Percentiles rank a stretch among this genome's conserved stretches.
phyloP scores from a whole-genome alignment of 1,284 basidiomycete genomes.

The Mycocalia duriaeana region DNA sequence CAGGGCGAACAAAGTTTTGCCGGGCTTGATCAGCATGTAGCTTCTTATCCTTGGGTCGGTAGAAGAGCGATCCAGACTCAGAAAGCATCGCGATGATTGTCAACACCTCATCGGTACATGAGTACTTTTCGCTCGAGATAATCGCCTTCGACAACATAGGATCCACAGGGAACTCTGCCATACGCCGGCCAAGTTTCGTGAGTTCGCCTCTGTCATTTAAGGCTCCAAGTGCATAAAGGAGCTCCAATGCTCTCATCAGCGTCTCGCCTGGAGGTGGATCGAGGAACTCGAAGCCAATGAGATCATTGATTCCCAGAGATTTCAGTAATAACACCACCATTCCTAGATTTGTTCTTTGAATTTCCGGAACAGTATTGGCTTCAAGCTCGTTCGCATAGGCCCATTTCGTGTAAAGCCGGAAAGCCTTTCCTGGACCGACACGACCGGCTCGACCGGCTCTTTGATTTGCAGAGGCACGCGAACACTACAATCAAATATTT shows the following conservation, averaged over 20 bases:
- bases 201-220: slow-evolving; percentile 95
- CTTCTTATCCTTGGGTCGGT: slow-evolving; percentile 96
- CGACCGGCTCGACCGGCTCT: slow-evolving; percentile 95
- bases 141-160: slow-evolving; percentile 97
- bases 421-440: slow-evolving; percentile 97
- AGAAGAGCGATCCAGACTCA: slow-evolving; percentile 92
- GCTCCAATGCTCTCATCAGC: slow-evolving; percentile 90
- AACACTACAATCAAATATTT: slow-evolving; percentile 61
- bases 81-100: slow-evolving; percentile 98
- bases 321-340: slow-evolving; percentile 96
- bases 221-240: slow-evolving; percentile 93
- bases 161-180: slow-evolving; percentile 99
- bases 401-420: slow-evolving; percentile 95
- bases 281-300: slow-evolving; percentile 99
- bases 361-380: slow-evolving; percentile 95
- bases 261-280: slow-evolving; percentile 98
- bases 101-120: slow-evolving; percentile 96
- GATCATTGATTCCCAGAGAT: slow-evolving; percentile 93
- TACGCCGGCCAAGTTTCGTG: slow-evolving; percentile 91
- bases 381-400: slow-evolving; percentile 95
- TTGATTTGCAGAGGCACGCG: slow-evolving; percentile 95
- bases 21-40: slow-evolving; percentile 94
- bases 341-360: slow-evolving; percentile 94
- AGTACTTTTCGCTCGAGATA: slow-evolving; percentile 89
- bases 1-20: slow-evolving; percentile 90